These are phyloP conservation scores for Blakeslea trispora DNA, from an alignment of 371 early-diverging fungal genomes.

Conservation along the genomic window DNA sequence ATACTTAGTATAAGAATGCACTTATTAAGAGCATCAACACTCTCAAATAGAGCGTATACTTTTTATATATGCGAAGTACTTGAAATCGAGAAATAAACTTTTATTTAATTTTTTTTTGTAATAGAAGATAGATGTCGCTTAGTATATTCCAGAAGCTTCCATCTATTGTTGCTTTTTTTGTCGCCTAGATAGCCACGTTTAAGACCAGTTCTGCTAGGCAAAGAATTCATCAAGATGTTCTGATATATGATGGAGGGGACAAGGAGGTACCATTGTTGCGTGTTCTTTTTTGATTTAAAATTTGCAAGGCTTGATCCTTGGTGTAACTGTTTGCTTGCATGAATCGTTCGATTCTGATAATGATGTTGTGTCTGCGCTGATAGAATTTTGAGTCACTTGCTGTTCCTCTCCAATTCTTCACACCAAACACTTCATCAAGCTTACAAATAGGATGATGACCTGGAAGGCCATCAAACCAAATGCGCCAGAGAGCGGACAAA, in stretches of 20 bases:
- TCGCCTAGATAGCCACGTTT: too few relatives aligned
- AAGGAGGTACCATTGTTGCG: not conserved
- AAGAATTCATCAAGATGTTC: slow-evolving; percentile 1
- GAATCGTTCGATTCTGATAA: not conserved
- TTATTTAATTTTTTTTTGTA: too few relatives aligned
- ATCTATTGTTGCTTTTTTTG: too few relatives aligned
- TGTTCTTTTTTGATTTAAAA: not conserved
- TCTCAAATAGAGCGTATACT: too few relatives aligned
- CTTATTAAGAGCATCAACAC: too few relatives aligned
- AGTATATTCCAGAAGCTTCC: too few relatives aligned
- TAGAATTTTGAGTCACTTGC: not conserved
- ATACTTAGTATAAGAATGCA: too few relatives aligned
- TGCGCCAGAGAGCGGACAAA: not conserved
- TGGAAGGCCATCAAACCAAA: not conserved
- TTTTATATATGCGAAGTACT: too few relatives aligned
- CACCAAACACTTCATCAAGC: not conserved
- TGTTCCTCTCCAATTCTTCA: not conserved
- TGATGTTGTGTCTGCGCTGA: not conserved
- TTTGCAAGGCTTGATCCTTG: not conserved
- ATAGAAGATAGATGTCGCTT: too few relatives aligned
- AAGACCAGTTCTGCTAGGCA: not conserved
- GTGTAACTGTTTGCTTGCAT: not conserved
- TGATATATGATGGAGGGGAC: not conserved
- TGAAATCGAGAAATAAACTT: too few relatives aligned
- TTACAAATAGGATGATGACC: not conserved